phyloP scores from a whole-genome alignment of 345 rosid genomes.

The Citrus maxima region DNA sequence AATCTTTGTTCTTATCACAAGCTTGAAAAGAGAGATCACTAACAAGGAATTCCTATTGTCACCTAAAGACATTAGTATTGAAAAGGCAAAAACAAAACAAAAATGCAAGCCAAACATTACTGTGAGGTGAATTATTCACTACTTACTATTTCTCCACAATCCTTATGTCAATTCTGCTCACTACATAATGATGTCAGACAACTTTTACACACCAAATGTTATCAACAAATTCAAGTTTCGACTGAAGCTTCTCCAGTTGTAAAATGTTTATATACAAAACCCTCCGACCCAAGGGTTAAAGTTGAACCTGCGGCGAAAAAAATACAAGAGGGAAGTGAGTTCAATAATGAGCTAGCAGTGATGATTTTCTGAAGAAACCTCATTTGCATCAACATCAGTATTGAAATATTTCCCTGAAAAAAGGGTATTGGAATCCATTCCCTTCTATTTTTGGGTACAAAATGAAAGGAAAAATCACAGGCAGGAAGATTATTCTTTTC shows the following conservation, averaged over 20 bases:
- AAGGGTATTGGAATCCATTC: no score
- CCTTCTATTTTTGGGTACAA: neutral
- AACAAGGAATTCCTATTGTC: neutral
- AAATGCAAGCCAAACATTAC: neutral
- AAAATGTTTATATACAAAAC: conserved; percentile 23
- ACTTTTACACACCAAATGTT: conserved; percentile 18
- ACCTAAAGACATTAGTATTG: neutral
- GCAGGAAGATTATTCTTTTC: neutral
- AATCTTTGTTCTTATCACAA: neutral
- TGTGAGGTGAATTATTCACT: neutral
- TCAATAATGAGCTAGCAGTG: neutral
- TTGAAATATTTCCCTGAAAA: neutral
- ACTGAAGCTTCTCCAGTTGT: conserved; percentile 12
- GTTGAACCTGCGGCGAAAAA: conserved; percentile 21
- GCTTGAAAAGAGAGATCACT: neutral
- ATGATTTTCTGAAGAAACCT: neutral
- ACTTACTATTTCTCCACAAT: conserved; percentile 6
- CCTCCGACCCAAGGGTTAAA: neutral
- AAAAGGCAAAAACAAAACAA: neutral
- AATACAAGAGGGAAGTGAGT: neutral
- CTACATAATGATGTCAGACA: conserved; percentile 3
- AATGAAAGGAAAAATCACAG: neutral
- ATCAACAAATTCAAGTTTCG: conserved; percentile 5
- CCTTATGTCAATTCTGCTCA: conserved; percentile 11
- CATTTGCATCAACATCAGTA: neutral